A percentile compares a stretch with the other conserved stretches of the same genome.
These are phyloP conservation scores for Quercus phellos DNA, from an alignment of 331 rosid species.

Conservation along the genomic window DNA sequence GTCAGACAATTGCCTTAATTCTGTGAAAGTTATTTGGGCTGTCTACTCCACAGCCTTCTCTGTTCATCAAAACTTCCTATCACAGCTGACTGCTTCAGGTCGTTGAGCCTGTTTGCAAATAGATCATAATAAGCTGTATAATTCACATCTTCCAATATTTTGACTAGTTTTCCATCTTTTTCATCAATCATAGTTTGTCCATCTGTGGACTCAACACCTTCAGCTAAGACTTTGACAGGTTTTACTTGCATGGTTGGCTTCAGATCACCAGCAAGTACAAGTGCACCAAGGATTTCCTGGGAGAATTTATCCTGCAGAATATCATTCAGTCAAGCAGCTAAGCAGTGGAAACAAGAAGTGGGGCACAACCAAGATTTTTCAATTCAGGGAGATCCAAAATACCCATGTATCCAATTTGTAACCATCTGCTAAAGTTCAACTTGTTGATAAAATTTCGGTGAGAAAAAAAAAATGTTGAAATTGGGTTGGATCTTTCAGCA, in stretches of 20 bases:
- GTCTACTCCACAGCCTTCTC: conserved; percentile 48
- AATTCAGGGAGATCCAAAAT: not conserved
- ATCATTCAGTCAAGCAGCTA: not conserved
- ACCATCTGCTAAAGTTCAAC: too few species aligned
- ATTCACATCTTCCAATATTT: conserved; percentile 48
- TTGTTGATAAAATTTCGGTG: not conserved
- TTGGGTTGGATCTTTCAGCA: not conserved
- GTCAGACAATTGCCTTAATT: conserved; percentile 7
- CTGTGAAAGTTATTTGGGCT: conserved; percentile 5
- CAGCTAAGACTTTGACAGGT: conserved; percentile 45
- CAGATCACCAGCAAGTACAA: conserved; percentile 37
- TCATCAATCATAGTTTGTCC: conserved; percentile 48
- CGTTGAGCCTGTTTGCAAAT: conserved; percentile 51
- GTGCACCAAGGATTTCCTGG: conserved; percentile 73
- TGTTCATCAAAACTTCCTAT: conserved; percentile 67
- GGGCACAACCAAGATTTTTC: not conserved
- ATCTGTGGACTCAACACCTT: conserved; percentile 51
- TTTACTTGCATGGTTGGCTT: conserved; percentile 35
- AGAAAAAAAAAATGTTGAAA: not conserved
- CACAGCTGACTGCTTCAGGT: conserved; percentile 58
- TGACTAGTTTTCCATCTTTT: conserved; percentile 47
- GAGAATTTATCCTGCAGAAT: conserved; percentile 58
- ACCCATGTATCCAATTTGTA: not conserved
- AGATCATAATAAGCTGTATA: conserved; percentile 29
- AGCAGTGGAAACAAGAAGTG: conserved; percentile 2